A percentile compares a stretch with the other conserved stretches of the same genome.
Evolutionary conservation across 2,329 filamentous ascomycete species (phyloP).

Genomic region (Xylariaceae sp.): DNA sequence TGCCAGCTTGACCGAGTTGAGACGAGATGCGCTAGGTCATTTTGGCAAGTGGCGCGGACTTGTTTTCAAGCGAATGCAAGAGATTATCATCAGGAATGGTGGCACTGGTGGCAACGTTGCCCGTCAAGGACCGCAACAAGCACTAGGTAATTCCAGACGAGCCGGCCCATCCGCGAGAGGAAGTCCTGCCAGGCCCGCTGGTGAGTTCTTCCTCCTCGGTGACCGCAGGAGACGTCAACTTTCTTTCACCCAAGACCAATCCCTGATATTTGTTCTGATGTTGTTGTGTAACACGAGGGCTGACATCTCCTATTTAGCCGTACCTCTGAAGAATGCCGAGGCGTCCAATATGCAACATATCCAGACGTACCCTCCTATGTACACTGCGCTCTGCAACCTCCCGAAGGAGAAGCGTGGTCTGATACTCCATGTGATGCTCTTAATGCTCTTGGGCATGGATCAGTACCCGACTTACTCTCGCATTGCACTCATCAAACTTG

Average conservation of each 20-base stretch:
- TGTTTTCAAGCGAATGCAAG: conserved; percentile 64
- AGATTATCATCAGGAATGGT: conserved; percentile 53
- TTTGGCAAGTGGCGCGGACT: conserved; percentile 76
- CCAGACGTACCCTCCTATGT: conserved; percentile 51
- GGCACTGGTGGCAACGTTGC: conserved; percentile 24
- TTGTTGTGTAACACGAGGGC: background rate
- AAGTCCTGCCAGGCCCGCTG: conserved; percentile 30
- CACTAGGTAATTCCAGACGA: conserved; percentile 34
- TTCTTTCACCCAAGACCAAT: background rate
- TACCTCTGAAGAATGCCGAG: conserved; percentile 33
- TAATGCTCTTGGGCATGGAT: conserved; percentile 70
- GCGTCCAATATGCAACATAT: conserved; percentile 44
- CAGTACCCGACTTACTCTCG: conserved; percentile 71
- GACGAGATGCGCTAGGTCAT: conserved; percentile 60
- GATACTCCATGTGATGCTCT: conserved; percentile 64
- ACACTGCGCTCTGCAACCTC: conserved; percentile 56
- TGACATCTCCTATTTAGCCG: conserved; percentile 27
- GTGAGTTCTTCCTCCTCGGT: conserved; percentile 31
- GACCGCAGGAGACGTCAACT: conserved; percentile 14
- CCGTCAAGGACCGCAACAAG: conserved; percentile 19
- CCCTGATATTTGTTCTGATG: background rate
- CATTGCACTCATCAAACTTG: conserved; percentile 62
- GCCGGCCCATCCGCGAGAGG: conserved; percentile 32
- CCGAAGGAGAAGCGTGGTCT: conserved; percentile 57
- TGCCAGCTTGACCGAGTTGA: conserved; percentile 54